Conservation (phyloP, 2,329 filamentous ascomycete species). For the Sporothrix variecibatus region DNA sequence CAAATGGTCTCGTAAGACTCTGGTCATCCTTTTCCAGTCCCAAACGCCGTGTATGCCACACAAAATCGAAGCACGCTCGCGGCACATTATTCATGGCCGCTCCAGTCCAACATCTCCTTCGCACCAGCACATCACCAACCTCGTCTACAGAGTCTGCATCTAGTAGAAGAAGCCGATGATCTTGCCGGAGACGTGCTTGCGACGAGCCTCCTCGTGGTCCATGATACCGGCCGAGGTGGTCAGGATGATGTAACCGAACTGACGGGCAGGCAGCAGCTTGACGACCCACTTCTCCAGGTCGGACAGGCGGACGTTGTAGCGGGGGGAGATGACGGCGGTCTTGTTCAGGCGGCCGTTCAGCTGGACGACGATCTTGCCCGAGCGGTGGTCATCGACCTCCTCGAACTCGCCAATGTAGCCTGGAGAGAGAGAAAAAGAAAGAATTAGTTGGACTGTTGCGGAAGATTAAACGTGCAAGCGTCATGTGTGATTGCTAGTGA, state of each 20-base stretch:
- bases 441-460: constrained; percentile 74
- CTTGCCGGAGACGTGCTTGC: constrained; percentile 98
- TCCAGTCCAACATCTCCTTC: constrained; percentile 5
- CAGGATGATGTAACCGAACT: constrained; percentile 99
- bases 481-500: constrained; percentile 54
- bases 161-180: constrained; percentile 99
- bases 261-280: constrained; percentile 98
- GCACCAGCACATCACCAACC: neutral
- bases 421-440: constrained; percentile 44
- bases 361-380: constrained; percentile 99
- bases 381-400: constrained; percentile 98
- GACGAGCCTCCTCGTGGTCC: constrained; percentile 99
- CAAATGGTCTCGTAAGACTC: constrained; percentile 21
- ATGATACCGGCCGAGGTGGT: constrained; percentile 99
- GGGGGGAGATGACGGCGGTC: constrained; percentile 97
- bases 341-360: constrained; percentile 98
- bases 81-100: neutral
- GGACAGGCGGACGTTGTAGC: constrained; percentile 97
- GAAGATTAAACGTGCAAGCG: constrained; percentile 88
- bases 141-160: neutral
- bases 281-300: constrained; percentile 99
- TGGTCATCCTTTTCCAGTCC: constrained; percentile 26
- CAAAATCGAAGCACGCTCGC: constrained; percentile 22
- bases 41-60: constrained; percentile 35
- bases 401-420: constrained; percentile 99